Percentiles rank a stretch among this genome's conserved stretches.
phyloP scores from a whole-genome alignment of 495 filamentous ascomycete species.

The Xylaria venustula region DNA sequence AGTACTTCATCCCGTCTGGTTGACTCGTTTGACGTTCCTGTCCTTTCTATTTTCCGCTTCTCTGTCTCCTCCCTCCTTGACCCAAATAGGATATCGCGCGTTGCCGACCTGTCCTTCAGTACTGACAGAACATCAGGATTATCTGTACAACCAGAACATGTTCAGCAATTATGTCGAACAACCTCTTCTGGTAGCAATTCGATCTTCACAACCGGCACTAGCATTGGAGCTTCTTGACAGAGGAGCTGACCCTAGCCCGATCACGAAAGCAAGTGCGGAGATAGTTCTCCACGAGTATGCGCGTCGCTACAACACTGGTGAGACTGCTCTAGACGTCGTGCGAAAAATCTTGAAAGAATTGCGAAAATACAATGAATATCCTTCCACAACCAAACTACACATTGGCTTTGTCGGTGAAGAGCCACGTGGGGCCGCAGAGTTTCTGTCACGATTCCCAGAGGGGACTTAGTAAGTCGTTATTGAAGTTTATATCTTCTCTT shows the following conservation, averaged over 20 bases:
- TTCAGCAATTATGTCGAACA: constrained; percentile 48
- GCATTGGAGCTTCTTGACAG: constrained; percentile 56
- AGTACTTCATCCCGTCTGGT: neutral
- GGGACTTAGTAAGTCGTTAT: constrained; percentile 45
- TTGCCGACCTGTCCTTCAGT: too few relatives aligned
- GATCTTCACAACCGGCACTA: constrained; percentile 45
- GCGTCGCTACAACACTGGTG: constrained; percentile 23
- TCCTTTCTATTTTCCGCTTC: neutral
- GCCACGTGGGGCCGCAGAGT: constrained; percentile 28
- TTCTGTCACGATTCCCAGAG: constrained; percentile 42
- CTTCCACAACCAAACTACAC: neutral
- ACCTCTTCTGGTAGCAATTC: constrained; percentile 59
- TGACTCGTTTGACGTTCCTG: too few relatives aligned
- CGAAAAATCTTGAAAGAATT: constrained; percentile 47
- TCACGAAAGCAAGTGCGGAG: constrained; percentile 36
- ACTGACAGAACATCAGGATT: constrained; percentile 28
- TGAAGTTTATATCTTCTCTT: too few relatives aligned
- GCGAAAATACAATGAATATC: constrained; percentile 39
- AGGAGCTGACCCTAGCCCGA: constrained; percentile 58
- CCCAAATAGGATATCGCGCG: too few relatives aligned
- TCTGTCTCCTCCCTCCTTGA: neutral
- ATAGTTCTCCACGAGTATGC: constrained; percentile 24
- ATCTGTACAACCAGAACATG: constrained; percentile 40
- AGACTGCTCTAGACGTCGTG: constrained; percentile 58
- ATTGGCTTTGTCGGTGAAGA: constrained; percentile 1